Conservation (phyloP, 805 yeast genomes). For the Tetrapisispora pingtungensis region DNA sequence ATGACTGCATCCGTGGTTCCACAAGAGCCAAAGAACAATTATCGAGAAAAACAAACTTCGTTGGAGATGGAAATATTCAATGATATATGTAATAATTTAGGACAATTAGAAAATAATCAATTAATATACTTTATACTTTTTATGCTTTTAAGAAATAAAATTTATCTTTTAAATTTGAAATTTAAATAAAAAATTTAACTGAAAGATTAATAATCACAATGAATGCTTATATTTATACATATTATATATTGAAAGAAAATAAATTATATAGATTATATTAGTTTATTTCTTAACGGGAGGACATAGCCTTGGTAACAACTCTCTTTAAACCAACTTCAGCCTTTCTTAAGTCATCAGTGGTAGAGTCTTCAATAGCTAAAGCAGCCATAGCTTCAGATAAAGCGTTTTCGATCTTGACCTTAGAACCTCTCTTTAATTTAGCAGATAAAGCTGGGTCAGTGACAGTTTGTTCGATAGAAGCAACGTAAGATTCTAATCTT, state of each 20-base stretch:
- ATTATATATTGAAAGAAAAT: slow-evolving; percentile 2
- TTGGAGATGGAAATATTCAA: neutral
- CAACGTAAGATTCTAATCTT: slow-evolving; percentile 96
- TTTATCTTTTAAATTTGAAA: too few species aligned
- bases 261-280: slow-evolving; percentile 2
- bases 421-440: slow-evolving; percentile 93
- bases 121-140: too few species aligned
- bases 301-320: slow-evolving; percentile 98
- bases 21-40: slow-evolving; percentile 1
- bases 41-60: neutral
- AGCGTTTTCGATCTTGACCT: slow-evolving; percentile 96
- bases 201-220: slow-evolving; percentile 2
- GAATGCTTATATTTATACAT: slow-evolving; percentile 4
- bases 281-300: slow-evolving; percentile 66
- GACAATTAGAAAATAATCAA: too few species aligned
- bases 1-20: slow-evolving; percentile 12
- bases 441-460: slow-evolving; percentile 98
- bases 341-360: slow-evolving; percentile 97
- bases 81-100: neutral
- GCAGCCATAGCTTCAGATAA: slow-evolving; percentile 97
- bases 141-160: too few species aligned
- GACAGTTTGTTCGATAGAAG: slow-evolving; percentile 89
- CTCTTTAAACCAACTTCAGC: slow-evolving; percentile 99
- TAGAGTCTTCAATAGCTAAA: slow-evolving; percentile 89
- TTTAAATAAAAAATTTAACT: neutral